phyloP scores from a whole-genome alignment of 2,329 filamentous ascomycete genomes.

The Fusarium hainanense region DNA sequence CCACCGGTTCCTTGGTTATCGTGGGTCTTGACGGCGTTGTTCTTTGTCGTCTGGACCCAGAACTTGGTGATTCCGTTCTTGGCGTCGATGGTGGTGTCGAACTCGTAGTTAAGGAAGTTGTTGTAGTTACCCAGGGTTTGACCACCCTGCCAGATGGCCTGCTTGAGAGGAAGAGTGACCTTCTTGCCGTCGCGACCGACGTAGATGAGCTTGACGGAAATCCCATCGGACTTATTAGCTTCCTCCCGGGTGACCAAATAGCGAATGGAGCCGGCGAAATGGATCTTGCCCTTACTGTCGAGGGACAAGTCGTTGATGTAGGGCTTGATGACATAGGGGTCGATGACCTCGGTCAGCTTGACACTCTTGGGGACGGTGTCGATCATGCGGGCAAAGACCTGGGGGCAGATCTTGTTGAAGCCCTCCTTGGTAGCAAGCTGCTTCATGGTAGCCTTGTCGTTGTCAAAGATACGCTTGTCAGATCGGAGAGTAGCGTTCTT shows the following conservation, averaged over 20 bases:
- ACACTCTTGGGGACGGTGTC: slow-evolving; percentile 50
- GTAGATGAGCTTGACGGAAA: slow-evolving; percentile 41
- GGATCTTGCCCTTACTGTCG: slow-evolving; percentile 41
- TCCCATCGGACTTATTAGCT: slow-evolving; percentile 1
- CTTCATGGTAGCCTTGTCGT: slow-evolving; percentile 59
- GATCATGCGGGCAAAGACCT: slow-evolving; percentile 51
- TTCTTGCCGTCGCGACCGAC: slow-evolving; percentile 20
- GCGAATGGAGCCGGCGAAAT: slow-evolving; percentile 45
- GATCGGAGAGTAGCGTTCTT: slow-evolving; percentile 54
- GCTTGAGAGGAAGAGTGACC: not conserved
- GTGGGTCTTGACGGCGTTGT: slow-evolving; percentile 36
- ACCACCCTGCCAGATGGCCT: slow-evolving; percentile 19
- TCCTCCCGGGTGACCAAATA: slow-evolving; percentile 23
- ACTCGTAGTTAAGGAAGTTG: slow-evolving; percentile 49
- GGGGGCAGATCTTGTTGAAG: slow-evolving; percentile 52
- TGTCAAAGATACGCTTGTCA: slow-evolving; percentile 56
- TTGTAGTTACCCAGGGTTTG: slow-evolving; percentile 39
- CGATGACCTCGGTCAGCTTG: slow-evolving; percentile 45
- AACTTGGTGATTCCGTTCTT: slow-evolving; percentile 49
- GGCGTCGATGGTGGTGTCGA: slow-evolving; percentile 39
- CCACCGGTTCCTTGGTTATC: slow-evolving; percentile 42
- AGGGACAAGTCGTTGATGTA: slow-evolving; percentile 46
- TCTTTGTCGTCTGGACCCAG: slow-evolving; percentile 43
- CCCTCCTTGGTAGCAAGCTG: slow-evolving; percentile 46
- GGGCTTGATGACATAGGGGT: slow-evolving; percentile 48